These are phyloP conservation scores for Ormosia emarginata DNA, from an alignment of 306 rosid species.

Conservation along the genomic window DNA sequence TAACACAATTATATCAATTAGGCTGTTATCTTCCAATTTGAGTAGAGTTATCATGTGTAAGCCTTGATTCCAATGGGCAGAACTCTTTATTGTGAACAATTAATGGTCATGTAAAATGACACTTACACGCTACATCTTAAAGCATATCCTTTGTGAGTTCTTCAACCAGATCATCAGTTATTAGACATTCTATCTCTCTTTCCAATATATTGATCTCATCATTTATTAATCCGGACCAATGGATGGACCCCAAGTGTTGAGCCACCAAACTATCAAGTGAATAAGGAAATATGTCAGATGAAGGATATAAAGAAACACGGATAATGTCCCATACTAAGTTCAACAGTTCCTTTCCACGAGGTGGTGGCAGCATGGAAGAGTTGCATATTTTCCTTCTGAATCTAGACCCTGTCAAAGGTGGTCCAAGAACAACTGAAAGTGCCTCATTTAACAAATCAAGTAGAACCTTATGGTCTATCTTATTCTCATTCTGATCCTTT, in stretches of 20 bases:
- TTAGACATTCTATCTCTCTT: slow-evolving; percentile 60
- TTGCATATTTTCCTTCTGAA: slow-evolving; percentile 51
- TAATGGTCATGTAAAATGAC: slow-evolving; percentile 18
- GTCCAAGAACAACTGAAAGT: slow-evolving; percentile 66
- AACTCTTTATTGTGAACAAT: slow-evolving; percentile 1
- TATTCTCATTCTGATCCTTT: slow-evolving; percentile 42
- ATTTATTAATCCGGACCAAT: slow-evolving; percentile 55
- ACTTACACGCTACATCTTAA: slow-evolving; percentile 21
- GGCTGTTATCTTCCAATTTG: slow-evolving; percentile 28
- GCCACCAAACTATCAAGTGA: slow-evolving; percentile 70
- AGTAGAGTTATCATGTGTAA: slow-evolving; percentile 20
- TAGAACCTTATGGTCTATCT: slow-evolving; percentile 52
- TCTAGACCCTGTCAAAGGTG: slow-evolving; percentile 42
- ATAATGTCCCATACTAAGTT: slow-evolving; percentile 64
- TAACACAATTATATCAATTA: slow-evolving; percentile 35
- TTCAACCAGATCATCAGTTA: slow-evolving; percentile 66
- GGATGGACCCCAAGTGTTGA: slow-evolving; percentile 49
- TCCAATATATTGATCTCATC: slow-evolving; percentile 52
- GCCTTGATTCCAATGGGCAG: slow-evolving; percentile 27
- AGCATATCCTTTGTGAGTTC: slow-evolving; percentile 68
- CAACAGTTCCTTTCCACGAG: slow-evolving; percentile 62
- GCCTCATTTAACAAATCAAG: slow-evolving; percentile 80
- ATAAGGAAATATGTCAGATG: slow-evolving; percentile 34
- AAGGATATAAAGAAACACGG: slow-evolving; percentile 39
- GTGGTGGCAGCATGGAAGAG: slow-evolving; percentile 42